These are phyloP conservation scores for Nicotiana tabacum DNA, from an alignment of 257 asterid species.

Conservation along the genomic window DNA sequence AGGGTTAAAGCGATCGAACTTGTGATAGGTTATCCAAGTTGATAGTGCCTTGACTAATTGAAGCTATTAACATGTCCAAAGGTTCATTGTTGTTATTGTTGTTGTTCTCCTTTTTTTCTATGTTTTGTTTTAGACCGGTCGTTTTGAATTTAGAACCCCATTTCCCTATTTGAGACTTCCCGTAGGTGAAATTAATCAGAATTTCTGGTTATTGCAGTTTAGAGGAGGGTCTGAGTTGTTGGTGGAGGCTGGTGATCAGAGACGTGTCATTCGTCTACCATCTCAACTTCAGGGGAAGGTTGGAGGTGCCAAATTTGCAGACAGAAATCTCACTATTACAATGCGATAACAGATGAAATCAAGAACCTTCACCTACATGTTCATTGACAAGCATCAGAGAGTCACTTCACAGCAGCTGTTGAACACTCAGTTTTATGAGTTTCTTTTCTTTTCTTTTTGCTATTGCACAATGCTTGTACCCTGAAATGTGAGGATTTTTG, in stretches of 20 bases:
- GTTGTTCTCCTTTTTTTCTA: background rate
- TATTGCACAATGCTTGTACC: background rate
- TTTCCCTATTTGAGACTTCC: no score
- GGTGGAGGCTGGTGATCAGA: conserved; percentile 95
- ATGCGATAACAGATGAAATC: conserved; percentile 32
- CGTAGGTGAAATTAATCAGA: background rate
- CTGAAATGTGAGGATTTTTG: background rate
- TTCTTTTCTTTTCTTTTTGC: background rate
- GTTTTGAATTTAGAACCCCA: no score
- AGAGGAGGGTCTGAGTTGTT: conserved; percentile 88
- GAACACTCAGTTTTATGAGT: background rate
- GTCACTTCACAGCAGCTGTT: background rate
- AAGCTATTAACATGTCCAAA: background rate
- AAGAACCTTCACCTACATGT: background rate
- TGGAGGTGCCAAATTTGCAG: conserved; percentile 77
- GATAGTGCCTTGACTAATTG: background rate
- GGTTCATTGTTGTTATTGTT: background rate
- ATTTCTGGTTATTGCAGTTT: conserved; percentile 47
- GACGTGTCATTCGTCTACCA: conserved; percentile 77
- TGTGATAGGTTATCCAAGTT: background rate
- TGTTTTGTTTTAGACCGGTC: background rate
- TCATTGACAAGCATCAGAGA: background rate
- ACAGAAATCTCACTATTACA: conserved; percentile 68
- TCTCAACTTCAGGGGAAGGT: conserved; percentile 82
- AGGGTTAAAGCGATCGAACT: background rate